These are phyloP conservation scores for Leucogyrophana mollusca DNA, from an alignment of 768 basidiomycete species.

Conservation along the genomic window DNA sequence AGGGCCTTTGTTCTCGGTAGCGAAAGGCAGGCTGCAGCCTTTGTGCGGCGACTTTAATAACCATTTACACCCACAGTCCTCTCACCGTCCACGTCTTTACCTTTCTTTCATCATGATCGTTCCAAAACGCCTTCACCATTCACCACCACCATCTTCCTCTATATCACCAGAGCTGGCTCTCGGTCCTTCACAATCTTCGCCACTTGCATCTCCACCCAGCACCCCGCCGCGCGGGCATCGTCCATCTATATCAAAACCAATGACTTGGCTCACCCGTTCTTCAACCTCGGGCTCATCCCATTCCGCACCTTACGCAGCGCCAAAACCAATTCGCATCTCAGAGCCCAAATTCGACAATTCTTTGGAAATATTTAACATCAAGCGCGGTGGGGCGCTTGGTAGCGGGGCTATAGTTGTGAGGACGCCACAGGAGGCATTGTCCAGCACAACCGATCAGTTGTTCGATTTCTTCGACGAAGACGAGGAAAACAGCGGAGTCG, in stretches of 20 bases:
- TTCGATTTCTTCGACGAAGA: conserved; percentile 10
- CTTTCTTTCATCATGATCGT: conserved; percentile 21
- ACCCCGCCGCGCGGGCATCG: conserved; percentile 30
- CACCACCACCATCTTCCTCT: conserved; percentile 12
- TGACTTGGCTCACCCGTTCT: conserved; percentile 42
- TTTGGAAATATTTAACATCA: conserved; percentile 26
- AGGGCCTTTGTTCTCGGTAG: conserved; percentile 7
- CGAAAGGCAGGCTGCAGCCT: neutral
- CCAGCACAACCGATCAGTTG: conserved; percentile 19
- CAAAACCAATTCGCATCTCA: conserved; percentile 41
- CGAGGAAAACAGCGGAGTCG: conserved; percentile 8
- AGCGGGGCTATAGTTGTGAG: conserved; percentile 72
- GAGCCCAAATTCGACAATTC: conserved; percentile 39
- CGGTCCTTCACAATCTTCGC: conserved; percentile 10
- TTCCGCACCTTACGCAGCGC: conserved; percentile 27
- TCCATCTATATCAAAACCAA: conserved; percentile 38
- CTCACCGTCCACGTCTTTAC: conserved; percentile 1
- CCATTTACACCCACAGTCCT: conserved; percentile 5
- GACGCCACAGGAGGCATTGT: conserved; percentile 78
- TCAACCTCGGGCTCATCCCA: conserved; percentile 29
- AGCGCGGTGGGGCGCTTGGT: conserved; percentile 55
- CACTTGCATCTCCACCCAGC: conserved; percentile 26
- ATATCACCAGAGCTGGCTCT: conserved; percentile 27
- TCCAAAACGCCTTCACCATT: conserved; percentile 19
- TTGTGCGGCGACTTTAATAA: conserved; percentile 22